phyloP scores from a whole-genome alignment of 495 filamentous ascomycete genomes.

The Aspergillus ostianus region DNA sequence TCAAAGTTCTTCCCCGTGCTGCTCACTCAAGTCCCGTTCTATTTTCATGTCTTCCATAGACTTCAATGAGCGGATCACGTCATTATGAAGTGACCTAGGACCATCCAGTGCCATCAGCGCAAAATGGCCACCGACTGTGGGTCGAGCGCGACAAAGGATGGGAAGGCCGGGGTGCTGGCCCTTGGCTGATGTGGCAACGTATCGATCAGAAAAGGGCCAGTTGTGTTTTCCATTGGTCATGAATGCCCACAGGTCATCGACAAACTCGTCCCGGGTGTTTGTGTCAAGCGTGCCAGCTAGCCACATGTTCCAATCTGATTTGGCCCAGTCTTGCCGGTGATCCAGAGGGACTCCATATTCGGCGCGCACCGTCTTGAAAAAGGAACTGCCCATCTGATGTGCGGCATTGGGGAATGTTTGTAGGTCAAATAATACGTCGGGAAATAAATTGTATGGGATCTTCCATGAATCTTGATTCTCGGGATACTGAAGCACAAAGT shows the following conservation, averaged over 20 bases:
- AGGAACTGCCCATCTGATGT: conserved; percentile 38
- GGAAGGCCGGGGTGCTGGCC: conserved; percentile 36
- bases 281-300: conserved; percentile 33
- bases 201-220: conserved; percentile 50
- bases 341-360: conserved; percentile 47
- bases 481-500: conserved; percentile 46
- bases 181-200: conserved; percentile 34
- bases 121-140: conserved; percentile 57
- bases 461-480: conserved; percentile 37
- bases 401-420: conserved; percentile 37
- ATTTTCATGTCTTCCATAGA: not conserved
- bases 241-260: conserved; percentile 44
- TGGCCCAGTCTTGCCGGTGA: conserved; percentile 44
- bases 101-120: conserved; percentile 47
- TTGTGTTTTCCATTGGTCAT: conserved; percentile 48
- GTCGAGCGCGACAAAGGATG: conserved; percentile 50
- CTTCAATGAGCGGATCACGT: conserved; percentile 13
- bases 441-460: conserved; percentile 46
- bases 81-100: conserved; percentile 25
- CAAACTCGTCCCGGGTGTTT: conserved; percentile 33
- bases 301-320: conserved; percentile 54
- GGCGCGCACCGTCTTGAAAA: conserved; percentile 38
- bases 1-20: conserved; percentile 16
- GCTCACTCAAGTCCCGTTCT: conserved; percentile 3
- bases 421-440: conserved; percentile 44